Evolutionary conservation across 2,329 filamentous ascomycete genomes (phyloP), one percentile per base, ranked within the genome.

Genomic region (Onygenales sp.): DNA sequence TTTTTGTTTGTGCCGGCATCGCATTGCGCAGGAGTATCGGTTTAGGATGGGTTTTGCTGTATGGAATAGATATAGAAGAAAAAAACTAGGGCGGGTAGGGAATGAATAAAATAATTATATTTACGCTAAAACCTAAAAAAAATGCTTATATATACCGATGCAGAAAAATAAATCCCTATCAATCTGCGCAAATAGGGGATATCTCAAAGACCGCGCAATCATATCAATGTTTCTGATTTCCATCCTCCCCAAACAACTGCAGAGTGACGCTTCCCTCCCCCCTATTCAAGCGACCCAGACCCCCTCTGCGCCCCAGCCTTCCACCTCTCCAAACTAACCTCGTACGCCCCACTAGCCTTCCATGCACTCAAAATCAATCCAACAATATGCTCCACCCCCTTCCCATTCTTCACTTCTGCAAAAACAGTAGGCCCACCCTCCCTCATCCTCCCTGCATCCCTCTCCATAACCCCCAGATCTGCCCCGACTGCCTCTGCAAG

Each of bases 341-440:
- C 69, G 63, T 75, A 74, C 41, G 91, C 93, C 33, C 92, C 92
- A 63, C 88, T 93, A 9, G 84, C 85, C 76, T 85, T 92, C 93
- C 93, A 97, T 5, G 91, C 91, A 66, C 89, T 95, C 63, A 93
- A 63, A 50, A 98, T 88, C 72, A 97, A 70, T 60, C 88, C 87
- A 13, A 95, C 82, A 66, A 97, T 95, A 67, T 93, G 85, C 57
- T 90, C 81, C 7, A 97, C 83, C 1, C 84, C 89, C 56, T 90
- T 85, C 2, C 84, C 84, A 72, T 90, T 86, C 82, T 97, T 98
- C n/a, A 98, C 91, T 74, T 95, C 89, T 0, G 91, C 92, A 67
- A 97, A 96, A 3, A 98, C 87, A 0, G 92, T 96, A 5, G 93
- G 93, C 0, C 93, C 93, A 2, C 90, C 92, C 71, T 97, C 92